Evolutionary conservation across 768 basidiomycete species (phyloP), one percentile per base, ranked within the genome.

Genomic region (Hemileccinum rubropunctum): DNA sequence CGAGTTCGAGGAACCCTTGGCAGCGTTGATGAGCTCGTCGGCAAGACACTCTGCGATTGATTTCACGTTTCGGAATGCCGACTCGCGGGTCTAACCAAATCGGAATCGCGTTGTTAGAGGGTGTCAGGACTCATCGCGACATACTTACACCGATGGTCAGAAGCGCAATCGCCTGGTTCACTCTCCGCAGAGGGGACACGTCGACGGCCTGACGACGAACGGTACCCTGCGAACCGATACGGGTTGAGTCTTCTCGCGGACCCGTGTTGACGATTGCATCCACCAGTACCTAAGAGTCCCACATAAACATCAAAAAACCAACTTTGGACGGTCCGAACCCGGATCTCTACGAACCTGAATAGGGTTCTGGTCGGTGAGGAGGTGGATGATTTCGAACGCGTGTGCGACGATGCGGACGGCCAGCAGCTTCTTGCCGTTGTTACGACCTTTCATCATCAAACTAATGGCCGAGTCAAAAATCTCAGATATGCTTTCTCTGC

Each of bases 361-460:
- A 56, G 97, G 97, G 81, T 99, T 99, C 77, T 95, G 94, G 83
- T 99, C 97, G 64, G 92, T 93, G 74, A 99, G 90, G 72, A 99
- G 93, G 80, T 98, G 90, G 77, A 98, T 95, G 72, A 99, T 95
- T 78, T 99, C 97, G 71, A 99, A 99, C 32, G 97, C 91, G 74
- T 99, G 97, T 52, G 93, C 91, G 66, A 99, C 97, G 66, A 99
- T 99, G 75, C 97, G 93, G 73, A 99, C 91, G 65, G 97, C 88
- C 73, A 99, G 76, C 71, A 98, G 86, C 77, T 98, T 98, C 81
- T 98, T 98, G 69, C 97, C 97, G 77, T 95, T 98, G 86, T 98
- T 99, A 75, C 97, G 94, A 54, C 97, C 97, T 78, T 98, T 97
- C 97, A 99, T 99, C 97, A 99, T 99, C 71, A 99, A 76, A 73